Base-by-base conservation (phyloP, 2,329 filamentous ascomycete species). In the Aspergillus alliaceus region DNA sequence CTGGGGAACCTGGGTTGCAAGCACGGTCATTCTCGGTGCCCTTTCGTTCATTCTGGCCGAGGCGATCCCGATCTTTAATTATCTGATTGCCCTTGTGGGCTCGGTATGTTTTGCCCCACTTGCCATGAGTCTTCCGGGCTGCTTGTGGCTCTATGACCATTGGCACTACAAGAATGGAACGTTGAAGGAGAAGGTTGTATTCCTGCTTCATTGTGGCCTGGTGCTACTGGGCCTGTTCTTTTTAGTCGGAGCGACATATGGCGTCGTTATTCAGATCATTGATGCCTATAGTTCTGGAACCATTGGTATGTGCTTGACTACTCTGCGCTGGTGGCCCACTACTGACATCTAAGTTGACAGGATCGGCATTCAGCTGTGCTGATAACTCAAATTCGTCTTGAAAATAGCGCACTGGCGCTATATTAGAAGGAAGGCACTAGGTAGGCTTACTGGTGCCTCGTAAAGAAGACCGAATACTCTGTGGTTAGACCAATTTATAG, bases 61-160 rank as follows among this genome's bases (percentile, higher is more conserved):
- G n/a, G 79, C 79, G 0, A 81, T 84, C 31, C 82, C 82, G 0
- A 81, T 84, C 52, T 84, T 84, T 72, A 81, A 81, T 58, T 83
- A 79, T 62, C 62, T 84, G 20, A 61, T 83, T 18, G 77, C 79
- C 2, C 64, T 83, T 11, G 77, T 80, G 2, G 81, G 80, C 3
- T 77, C 75, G 25, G 56, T 84, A 12, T 81, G 79, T 40, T 84
- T 83, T 61, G 80, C 81, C 29, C 81, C 80, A 0, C 59, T 84
- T 47, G 79, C 78, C 2, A 72, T 84, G 18, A 71, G 71, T 1
- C 64, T 83, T 4, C 81, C 80, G 0, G 80, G 77, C 0, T 80
- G 74, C 72, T 59, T 84, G 3, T 84, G 82, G 82, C 61, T 83
- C 3, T 77, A 80, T 61, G 81, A 82, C 54, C 77, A 83, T 58